These are phyloP conservation scores for Xylaria curta DNA, from an alignment of 495 filamentous ascomycete species.

Conservation along the genomic window DNA sequence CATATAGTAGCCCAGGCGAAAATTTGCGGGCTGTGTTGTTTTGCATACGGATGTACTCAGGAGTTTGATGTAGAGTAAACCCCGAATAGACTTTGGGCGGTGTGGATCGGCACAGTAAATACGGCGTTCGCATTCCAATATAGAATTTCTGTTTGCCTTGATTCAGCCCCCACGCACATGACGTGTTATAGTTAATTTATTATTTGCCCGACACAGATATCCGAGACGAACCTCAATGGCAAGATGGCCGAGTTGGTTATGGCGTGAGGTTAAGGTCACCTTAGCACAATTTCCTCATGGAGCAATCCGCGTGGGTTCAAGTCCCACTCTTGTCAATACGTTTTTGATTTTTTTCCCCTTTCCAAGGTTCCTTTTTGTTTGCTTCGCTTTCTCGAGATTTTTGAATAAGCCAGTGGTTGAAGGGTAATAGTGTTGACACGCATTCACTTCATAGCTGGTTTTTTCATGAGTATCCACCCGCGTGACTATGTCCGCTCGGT, in stretches of 20 bases:
- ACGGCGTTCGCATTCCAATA: not conserved
- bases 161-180: not conserved
- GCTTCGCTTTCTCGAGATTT: too few species aligned
- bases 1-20: not conserved
- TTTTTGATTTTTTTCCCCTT: not conserved
- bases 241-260: constrained; percentile 55
- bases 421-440: too few species aligned
- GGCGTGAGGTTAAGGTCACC: constrained; percentile 51
- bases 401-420: not conserved
- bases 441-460: too few species aligned
- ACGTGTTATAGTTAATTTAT: too few species aligned
- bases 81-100: not conserved
- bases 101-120: not conserved
- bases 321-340: constrained; percentile 47
- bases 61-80: not conserved
- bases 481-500: not conserved
- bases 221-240: constrained; percentile 27
- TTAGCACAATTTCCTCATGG: constrained; percentile 43
- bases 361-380: not conserved
- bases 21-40: not conserved
- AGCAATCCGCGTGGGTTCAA: constrained; percentile 52
- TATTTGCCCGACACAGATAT: too few species aligned
- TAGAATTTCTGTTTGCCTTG: too few species aligned
- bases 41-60: not conserved
- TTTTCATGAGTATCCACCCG: not conserved